Conservation (phyloP, 257 asterid species). For the Plantago major region DNA sequence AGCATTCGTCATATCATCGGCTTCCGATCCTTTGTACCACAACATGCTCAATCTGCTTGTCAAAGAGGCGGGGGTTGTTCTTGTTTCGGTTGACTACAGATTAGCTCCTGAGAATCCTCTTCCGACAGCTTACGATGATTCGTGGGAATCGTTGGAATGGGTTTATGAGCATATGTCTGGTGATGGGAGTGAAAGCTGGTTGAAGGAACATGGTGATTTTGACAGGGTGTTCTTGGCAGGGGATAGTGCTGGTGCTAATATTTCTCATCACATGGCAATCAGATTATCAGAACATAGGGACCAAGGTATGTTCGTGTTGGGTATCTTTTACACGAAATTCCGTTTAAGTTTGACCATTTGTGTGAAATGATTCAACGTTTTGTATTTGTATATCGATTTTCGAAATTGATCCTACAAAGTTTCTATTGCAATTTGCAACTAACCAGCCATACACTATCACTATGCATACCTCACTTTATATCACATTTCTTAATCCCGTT, state of each 20-base stretch:
- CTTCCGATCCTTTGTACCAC: conserved; percentile 57
- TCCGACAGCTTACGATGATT: conserved; percentile 61
- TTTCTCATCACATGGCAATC: conserved; percentile 57
- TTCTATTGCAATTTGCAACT: too few species aligned
- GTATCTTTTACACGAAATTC: too few species aligned
- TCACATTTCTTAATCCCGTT: too few species aligned
- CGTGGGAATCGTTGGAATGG: conserved; percentile 61
- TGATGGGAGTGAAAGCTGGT: conserved; percentile 29
- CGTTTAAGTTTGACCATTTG: too few species aligned
- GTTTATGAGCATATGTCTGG: conserved; percentile 23
- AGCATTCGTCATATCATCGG: conserved; percentile 54
- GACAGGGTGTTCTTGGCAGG: conserved; percentile 57
- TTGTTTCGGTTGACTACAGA: conserved; percentile 52
- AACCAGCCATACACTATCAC: too few species aligned
- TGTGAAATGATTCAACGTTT: too few species aligned
- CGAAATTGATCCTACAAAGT: too few species aligned
- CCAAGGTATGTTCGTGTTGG: too few species aligned
- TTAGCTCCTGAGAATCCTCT: conserved; percentile 68
- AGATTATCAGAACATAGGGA: conserved; percentile 14
- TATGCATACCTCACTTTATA: too few species aligned
- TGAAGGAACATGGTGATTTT: conserved; percentile 43
- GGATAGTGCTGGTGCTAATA: conserved; percentile 85
- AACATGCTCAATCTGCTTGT: conserved; percentile 41
- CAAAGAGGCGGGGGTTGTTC: conserved; percentile 34
- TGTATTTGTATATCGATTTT: too few species aligned